Base-by-base conservation (phyloP, 1,284 basidiomycete species). In the Rhodotorula sp. region DNA sequence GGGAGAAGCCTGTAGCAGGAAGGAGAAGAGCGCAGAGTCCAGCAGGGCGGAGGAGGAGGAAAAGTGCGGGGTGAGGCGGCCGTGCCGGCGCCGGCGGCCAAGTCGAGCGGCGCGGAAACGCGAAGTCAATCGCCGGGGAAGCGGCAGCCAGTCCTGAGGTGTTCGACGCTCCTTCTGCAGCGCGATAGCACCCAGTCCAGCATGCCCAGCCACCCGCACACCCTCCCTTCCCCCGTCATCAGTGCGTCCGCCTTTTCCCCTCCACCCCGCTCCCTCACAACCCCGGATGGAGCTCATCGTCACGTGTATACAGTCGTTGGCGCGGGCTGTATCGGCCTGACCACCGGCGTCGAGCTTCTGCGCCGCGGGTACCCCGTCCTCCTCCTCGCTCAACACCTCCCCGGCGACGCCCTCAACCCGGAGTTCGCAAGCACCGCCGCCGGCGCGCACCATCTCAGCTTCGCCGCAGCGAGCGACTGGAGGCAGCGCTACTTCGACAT, bases 391-490 rank as follows among this genome's bases (percentile, higher is more conserved):
- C 78, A 76, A 21, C 80, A 81, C 60, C 64, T 80, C 2, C 81
- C 81, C 0, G 64, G 74, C 27, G 82, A 82, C 63, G 71, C 76
- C 0, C 76, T 80, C 3, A 71, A 78, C 55, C 65, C 82, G 3
- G 74, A 65, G 15, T 83, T 82, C 55, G 81, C 82, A 8, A 72
- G 66, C 8, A 76, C 77, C 1, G 79, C 79, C 4, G 82, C 82
- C 12, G 82, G 82, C 2, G 82, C 82, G 5, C 82, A 83, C 73
- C 82, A 83, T 64, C 72, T 83, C 32, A 79, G 78, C 59, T 83
- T 83, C 74, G 82, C 82, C 1, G 65, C 78, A 53, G 78, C 82
- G 66, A 72, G 48, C 19, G 81, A 82, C 70, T 71, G 58, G 54
- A 60, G 79, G 17, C 81, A 82, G 71, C 41, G 74, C 2, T 59